phyloP scores from a whole-genome alignment of 805 yeast species.

The Kuraishia borneana region DNA sequence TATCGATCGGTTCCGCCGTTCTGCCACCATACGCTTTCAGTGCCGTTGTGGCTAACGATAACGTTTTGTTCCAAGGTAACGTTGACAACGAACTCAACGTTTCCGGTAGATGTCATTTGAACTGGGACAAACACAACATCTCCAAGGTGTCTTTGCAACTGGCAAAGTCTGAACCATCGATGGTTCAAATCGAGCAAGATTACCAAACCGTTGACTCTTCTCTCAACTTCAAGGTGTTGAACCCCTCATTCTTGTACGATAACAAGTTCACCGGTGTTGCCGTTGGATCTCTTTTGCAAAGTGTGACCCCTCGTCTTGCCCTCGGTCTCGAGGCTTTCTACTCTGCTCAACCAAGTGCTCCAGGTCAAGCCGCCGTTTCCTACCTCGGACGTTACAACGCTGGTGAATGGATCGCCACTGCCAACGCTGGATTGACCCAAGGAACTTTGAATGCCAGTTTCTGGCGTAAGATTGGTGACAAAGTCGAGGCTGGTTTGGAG shows the following conservation, averaged over 20 bases:
- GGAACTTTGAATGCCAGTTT: slow-evolving; percentile 83
- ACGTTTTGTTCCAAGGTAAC: slow-evolving; percentile 81
- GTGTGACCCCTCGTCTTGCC: slow-evolving; percentile 72
- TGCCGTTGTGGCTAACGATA: slow-evolving; percentile 81
- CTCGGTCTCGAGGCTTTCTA: slow-evolving; percentile 90
- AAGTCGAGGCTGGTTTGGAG: slow-evolving; percentile 92
- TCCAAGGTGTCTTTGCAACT: slow-evolving; percentile 84
- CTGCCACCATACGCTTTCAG: slow-evolving; percentile 88
- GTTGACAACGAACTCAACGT: slow-evolving; percentile 78
- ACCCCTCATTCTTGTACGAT: slow-evolving; percentile 62
- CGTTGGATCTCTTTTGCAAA: slow-evolving; percentile 84
- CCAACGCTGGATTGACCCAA: slow-evolving; percentile 76
- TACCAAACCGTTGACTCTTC: slow-evolving; percentile 84
- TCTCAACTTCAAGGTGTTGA: slow-evolving; percentile 79
- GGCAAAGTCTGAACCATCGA: slow-evolving; percentile 80
- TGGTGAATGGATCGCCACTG: slow-evolving; percentile 87
- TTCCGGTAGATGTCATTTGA: slow-evolving; percentile 83
- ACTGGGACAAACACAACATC: slow-evolving; percentile 71
- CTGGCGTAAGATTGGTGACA: slow-evolving; percentile 89
- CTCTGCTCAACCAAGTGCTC: slow-evolving; percentile 52
- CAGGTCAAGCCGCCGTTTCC: slow-evolving; percentile 87
- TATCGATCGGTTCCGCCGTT: slow-evolving; percentile 75
- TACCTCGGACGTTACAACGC: slow-evolving; percentile 85
- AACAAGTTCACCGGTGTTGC: slow-evolving; percentile 84
- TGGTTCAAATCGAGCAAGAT: slow-evolving; percentile 95